These are phyloP conservation scores for Opeltia flavorubescens DNA, from an alignment of 495 filamentous ascomycete species.

Conservation along the genomic window DNA sequence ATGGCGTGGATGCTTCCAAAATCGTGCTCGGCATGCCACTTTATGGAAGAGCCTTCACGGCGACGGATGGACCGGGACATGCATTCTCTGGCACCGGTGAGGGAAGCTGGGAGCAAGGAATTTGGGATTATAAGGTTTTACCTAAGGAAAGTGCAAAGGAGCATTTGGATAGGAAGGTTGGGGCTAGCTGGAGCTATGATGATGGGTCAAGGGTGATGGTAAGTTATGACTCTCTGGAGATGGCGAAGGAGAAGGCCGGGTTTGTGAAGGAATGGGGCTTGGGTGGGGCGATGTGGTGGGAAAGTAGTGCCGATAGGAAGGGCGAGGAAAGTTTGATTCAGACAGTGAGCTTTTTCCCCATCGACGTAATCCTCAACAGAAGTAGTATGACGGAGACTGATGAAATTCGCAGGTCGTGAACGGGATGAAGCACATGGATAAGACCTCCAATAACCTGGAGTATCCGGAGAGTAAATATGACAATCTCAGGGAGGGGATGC, in stretches of 20 bases:
- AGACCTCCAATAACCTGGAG: slow-evolving; percentile 48
- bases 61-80: slow-evolving; percentile 55
- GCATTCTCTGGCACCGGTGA: slow-evolving; percentile 53
- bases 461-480: slow-evolving; percentile 73
- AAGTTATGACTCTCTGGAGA: slow-evolving; percentile 53
- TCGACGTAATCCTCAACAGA: background rate
- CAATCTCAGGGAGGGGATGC: slow-evolving; percentile 46
- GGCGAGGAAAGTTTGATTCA: slow-evolving; percentile 48
- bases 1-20: slow-evolving; percentile 49
- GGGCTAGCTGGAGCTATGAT: slow-evolving; percentile 62
- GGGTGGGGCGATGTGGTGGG: slow-evolving; percentile 87
- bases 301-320: slow-evolving; percentile 57
- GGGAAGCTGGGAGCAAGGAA: slow-evolving; percentile 57
- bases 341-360: slow-evolving; percentile 26
- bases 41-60: slow-evolving; percentile 67
- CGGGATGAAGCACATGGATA: slow-evolving; percentile 39
- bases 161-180: slow-evolving; percentile 21
- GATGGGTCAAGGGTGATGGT: slow-evolving; percentile 41
- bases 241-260: slow-evolving; percentile 44
- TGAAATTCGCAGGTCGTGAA: slow-evolving; percentile 17
- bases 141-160: slow-evolving; percentile 29
- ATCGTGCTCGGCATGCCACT: slow-evolving; percentile 75
- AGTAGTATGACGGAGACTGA: slow-evolving; percentile 19
- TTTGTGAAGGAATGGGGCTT: slow-evolving; percentile 51
- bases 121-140: slow-evolving; percentile 64